Evolutionary conservation across 192 early-diverging fungal genomes (phyloP).

Genomic region (Coemansia reversa): DNA sequence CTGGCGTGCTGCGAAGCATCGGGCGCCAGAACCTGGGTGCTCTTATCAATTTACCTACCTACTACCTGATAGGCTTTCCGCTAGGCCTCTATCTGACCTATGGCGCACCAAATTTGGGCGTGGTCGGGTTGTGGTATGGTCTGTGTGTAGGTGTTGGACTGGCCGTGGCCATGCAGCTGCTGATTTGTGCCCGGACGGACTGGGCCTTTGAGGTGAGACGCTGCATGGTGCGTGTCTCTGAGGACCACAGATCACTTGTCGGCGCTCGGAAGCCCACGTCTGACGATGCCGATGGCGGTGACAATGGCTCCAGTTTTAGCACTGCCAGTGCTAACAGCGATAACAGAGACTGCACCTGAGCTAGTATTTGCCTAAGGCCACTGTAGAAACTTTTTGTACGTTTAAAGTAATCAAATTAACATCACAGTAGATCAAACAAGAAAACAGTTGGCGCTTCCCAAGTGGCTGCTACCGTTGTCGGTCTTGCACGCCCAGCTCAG

Average conservation of each 20-base stretch:
- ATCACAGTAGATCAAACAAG: background rate
- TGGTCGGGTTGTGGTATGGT: slow-evolving; percentile 54
- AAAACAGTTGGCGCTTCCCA: slow-evolving; percentile 1
- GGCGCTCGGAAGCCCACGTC: slow-evolving; percentile 6
- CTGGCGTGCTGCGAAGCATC: slow-evolving; percentile 58
- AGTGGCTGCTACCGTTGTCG: slow-evolving; percentile 5
- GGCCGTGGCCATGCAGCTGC: slow-evolving; percentile 41
- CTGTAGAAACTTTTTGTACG: background rate
- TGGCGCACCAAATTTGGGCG: slow-evolving; percentile 35
- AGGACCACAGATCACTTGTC: slow-evolving; percentile 23
- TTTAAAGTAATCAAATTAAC: background rate
- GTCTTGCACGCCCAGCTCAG: background rate
- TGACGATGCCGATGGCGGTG: background rate
- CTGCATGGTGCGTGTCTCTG: slow-evolving; percentile 40
- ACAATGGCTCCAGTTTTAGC: background rate
- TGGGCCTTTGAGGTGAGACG: slow-evolving; percentile 38
- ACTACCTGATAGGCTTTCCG: slow-evolving; percentile 60
- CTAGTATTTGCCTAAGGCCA: no score
- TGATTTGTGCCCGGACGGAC: slow-evolving; percentile 26
- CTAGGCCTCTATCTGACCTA: slow-evolving; percentile 59
- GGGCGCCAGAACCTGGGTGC: slow-evolving; percentile 60
- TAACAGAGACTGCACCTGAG: background rate
- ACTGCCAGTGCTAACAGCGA: background rate
- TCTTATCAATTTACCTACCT: slow-evolving; percentile 54
- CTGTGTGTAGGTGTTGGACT: slow-evolving; percentile 36